Conservation (phyloP, 2,329 filamentous ascomycete genomes). For the Onygenales sp. region DNA sequence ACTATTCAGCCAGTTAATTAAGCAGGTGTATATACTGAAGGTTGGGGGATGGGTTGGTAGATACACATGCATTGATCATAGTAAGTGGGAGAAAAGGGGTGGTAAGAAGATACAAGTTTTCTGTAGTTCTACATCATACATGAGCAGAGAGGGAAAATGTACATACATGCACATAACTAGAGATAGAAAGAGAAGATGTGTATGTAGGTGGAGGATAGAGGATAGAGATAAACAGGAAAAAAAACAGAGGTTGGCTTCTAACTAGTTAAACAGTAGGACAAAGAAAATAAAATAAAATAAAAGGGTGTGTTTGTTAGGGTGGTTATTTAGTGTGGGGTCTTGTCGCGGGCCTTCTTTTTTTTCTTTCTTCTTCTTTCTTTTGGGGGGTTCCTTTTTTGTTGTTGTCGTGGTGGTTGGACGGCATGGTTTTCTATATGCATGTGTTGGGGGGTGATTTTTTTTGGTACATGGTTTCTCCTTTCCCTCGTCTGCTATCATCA, state of each 20-base stretch:
- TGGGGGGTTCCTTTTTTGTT: too few species aligned
- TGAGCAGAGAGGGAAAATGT: too few species aligned
- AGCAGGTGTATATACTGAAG: too few species aligned
- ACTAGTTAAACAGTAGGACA: not conserved
- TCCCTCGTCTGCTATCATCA: not conserved
- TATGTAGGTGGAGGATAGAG: too few species aligned
- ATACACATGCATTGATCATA: too few species aligned
- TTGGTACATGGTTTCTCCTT: not conserved
- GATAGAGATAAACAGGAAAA: not conserved
- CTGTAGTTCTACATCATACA: too few species aligned
- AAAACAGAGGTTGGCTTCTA: not conserved
- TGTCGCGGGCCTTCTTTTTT: not conserved
- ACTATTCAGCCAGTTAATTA: too few species aligned
- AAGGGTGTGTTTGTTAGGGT: not conserved
- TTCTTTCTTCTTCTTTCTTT: not conserved
- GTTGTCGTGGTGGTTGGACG: too few species aligned
- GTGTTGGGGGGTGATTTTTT: not conserved
- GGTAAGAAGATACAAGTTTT: too few species aligned
- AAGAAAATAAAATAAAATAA: not conserved
- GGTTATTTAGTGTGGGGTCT: not conserved
- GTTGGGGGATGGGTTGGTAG: too few species aligned
- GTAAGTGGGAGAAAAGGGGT: too few species aligned
- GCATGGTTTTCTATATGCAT: not conserved
- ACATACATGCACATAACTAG: not conserved
- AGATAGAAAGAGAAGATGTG: not conserved